Conservation (phyloP, 2,329 filamentous ascomycete genomes). For the Pestalotiopsis sp. region DNA sequence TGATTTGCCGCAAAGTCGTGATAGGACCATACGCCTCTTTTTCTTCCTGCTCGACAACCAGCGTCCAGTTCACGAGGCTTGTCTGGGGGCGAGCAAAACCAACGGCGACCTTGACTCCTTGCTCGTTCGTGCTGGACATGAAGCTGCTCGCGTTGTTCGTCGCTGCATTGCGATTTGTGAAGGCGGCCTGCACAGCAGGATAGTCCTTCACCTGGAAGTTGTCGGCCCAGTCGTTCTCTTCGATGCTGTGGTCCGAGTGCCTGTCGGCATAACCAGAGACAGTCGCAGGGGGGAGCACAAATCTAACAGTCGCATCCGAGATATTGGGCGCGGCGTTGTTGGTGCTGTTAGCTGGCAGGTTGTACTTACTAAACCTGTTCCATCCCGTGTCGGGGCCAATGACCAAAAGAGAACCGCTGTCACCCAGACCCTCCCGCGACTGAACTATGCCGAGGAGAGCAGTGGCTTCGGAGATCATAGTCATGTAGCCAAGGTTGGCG, state of each 20-base stretch:
- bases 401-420: conserved; percentile 70
- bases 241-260: conserved; percentile 46
- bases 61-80: conserved; percentile 75
- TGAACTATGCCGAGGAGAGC: conserved; percentile 63
- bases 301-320: conserved; percentile 51
- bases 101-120: conserved; percentile 70
- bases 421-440: conserved; percentile 70
- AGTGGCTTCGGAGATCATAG: conserved; percentile 70
- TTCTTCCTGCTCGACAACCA: conserved; percentile 77
- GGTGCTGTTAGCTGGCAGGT: conserved; percentile 48
- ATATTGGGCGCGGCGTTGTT: conserved; percentile 40
- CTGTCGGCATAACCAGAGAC: conserved; percentile 43
- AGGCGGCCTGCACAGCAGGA: conserved; percentile 62
- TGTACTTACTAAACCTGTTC: conserved; percentile 60
- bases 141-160: conserved; percentile 70
- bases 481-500: conserved; percentile 81
- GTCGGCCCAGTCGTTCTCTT: conserved; percentile 41
- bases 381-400: conserved; percentile 67
- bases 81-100: conserved; percentile 75
- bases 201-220: conserved; percentile 64
- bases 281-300: conserved; percentile 59
- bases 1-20: conserved; percentile 71
- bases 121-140: conserved; percentile 73
- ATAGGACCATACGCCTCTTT: conserved; percentile 78
- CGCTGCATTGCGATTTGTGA: conserved; percentile 49